These are phyloP conservation scores for Dentipellis sp. DNA, from an alignment of 768 basidiomycete species.

Conservation along the genomic window DNA sequence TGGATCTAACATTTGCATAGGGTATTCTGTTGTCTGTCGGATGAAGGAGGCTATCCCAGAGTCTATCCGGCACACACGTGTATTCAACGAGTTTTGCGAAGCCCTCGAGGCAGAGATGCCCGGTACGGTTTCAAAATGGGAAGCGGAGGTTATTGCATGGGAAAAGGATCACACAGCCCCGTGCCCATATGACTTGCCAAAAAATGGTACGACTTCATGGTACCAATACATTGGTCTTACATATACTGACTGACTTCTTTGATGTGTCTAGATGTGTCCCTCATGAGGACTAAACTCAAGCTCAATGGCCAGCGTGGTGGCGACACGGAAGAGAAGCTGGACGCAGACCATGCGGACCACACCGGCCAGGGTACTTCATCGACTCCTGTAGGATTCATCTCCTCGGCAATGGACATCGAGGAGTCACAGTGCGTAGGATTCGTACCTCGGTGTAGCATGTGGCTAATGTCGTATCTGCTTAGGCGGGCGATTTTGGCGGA, in stretches of 20 bases:
- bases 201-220: not conserved
- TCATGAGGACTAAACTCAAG: not conserved
- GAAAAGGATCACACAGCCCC: conserved; percentile 1
- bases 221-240: too few relatives aligned
- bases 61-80: not conserved
- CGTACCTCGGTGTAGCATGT: not conserved
- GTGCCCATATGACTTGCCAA: not conserved
- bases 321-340: not conserved
- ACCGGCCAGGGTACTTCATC: not conserved
- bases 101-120: not conserved
- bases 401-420: not conserved
- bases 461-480: too few relatives aligned
- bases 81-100: not conserved
- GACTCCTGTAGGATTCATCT: not conserved
- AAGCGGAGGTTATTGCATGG: conserved; percentile 2
- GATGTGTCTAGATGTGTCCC: not conserved
- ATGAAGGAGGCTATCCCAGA: not conserved
- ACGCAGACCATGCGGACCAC: not conserved
- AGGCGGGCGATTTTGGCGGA: not conserved
- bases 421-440: not conserved
- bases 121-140: not conserved
- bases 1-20: too few relatives aligned
- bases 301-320: not conserved
- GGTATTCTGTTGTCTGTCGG: too few relatives aligned
- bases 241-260: too few relatives aligned